phyloP scores from a whole-genome alignment of 768 basidiomycete genomes.

The Steccherinum ochraceum region DNA sequence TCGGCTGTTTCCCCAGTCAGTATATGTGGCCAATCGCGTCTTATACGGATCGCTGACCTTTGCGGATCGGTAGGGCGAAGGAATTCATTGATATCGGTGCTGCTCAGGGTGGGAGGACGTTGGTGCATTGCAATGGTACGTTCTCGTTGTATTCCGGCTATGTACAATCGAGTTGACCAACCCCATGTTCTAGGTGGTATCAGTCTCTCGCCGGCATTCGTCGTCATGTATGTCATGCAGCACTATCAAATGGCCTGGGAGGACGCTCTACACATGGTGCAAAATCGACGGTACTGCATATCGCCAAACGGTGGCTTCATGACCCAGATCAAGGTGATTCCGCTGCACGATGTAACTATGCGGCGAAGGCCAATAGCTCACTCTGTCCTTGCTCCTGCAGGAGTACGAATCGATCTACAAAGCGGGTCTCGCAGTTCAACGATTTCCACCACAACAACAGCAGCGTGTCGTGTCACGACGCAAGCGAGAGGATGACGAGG shows the following conservation, averaged over 20 bases:
- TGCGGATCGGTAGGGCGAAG: slow-evolving; percentile 78
- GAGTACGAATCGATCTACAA: slow-evolving; percentile 93
- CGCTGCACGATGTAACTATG: neutral
- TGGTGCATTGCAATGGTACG: slow-evolving; percentile 87
- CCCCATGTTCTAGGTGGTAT: slow-evolving; percentile 58
- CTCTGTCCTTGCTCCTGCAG: slow-evolving; percentile 35
- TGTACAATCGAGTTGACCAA: neutral
- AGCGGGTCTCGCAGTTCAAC: slow-evolving; percentile 63
- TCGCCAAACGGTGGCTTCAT: slow-evolving; percentile 89
- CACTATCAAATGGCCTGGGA: slow-evolving; percentile 78
- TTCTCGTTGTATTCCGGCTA: neutral
- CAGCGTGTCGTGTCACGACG: slow-evolving; percentile 44
- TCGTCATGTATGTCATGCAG: slow-evolving; percentile 93
- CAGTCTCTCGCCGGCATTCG: slow-evolving; percentile 81
- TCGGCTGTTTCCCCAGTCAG: slow-evolving; percentile 78
- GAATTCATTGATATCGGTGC: slow-evolving; percentile 70
- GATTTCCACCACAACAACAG: slow-evolving; percentile 41
- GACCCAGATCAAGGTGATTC: slow-evolving; percentile 79
- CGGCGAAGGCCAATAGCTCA: neutral
- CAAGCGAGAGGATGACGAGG: slow-evolving; percentile 67
- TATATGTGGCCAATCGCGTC: too few species aligned
- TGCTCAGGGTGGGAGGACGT: slow-evolving; percentile 60
- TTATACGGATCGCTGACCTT: too few species aligned
- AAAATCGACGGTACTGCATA: slow-evolving; percentile 90
- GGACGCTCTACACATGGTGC: slow-evolving; percentile 82